Evolutionary conservation across 2,329 filamentous ascomycete genomes (phyloP).

Genomic region (Penicillium capsulatum): DNA sequence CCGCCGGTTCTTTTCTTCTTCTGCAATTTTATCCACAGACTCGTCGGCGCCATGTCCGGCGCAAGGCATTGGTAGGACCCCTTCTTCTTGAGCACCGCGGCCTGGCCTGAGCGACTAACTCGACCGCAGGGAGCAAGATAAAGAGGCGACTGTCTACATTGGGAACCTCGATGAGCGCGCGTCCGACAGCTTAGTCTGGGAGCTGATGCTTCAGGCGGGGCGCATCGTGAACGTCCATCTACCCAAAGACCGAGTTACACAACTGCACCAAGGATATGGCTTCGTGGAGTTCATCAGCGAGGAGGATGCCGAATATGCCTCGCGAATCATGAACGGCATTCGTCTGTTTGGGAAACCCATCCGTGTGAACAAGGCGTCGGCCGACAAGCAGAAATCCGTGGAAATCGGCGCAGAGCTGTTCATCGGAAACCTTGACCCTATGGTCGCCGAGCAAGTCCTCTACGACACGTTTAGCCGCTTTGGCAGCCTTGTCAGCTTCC

Average conservation of each 20-base stretch:
- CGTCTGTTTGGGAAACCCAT: conserved; percentile 90
- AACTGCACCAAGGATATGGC: conserved; percentile 94
- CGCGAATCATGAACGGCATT: conserved; percentile 93
- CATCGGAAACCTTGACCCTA: conserved; percentile 87
- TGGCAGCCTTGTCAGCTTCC: conserved; percentile 74
- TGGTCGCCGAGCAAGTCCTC: conserved; percentile 92
- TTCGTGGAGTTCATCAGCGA: conserved; percentile 98
- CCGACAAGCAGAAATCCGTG: conserved; percentile 89
- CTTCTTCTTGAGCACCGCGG: conserved; percentile 1
- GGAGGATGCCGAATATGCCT: conserved; percentile 93
- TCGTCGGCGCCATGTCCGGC: conserved; percentile 56
- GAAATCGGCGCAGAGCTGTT: conserved; percentile 97
- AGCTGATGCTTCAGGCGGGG: conserved; percentile 96
- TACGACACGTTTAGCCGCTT: conserved; percentile 95
- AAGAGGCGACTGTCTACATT: conserved; percentile 96
- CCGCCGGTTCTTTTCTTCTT: background rate
- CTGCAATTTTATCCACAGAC: background rate
- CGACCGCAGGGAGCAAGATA: conserved; percentile 81
- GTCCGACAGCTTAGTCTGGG: conserved; percentile 84
- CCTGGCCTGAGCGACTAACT: conserved; percentile 11
- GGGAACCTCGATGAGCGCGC: conserved; percentile 98
- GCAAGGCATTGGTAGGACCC: conserved; percentile 66
- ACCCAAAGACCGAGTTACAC: conserved; percentile 95
- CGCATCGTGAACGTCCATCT: conserved; percentile 98
- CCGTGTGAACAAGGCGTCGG: conserved; percentile 88